Evolutionary conservation across 2,329 filamentous ascomycete species (phyloP), one percentile per base, ranked within the genome.

Genomic region (Sarocladiaceae sp.): DNA sequence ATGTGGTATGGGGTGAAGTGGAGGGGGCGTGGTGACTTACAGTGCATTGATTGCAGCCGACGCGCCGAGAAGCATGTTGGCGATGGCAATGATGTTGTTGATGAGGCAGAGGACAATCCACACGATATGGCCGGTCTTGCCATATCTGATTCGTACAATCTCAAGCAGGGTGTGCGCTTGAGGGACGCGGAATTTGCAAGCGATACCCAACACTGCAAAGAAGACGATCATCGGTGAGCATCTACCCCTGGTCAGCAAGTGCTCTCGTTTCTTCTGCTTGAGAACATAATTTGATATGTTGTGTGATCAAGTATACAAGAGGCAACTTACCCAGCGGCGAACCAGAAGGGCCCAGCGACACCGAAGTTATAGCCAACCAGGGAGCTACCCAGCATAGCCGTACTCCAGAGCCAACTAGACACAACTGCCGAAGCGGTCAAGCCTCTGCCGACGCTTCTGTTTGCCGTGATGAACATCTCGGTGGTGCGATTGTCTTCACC

Each of bases 381-480:
- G 0, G 70, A 70, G 10, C 74, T 74, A 1, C 76, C 75, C 1
- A 80, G 64, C 56, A 80, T 70, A 0, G 77, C 75, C 0, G 76
- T 80, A 20, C 73, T 76, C 74, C 75, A 79, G 2, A 79, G 68
- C 77, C 77, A 80, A 0, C 74, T 42, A 6, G 76, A 79, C 17
- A 79, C 72, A 1, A 80, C 76, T 6, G 77, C 77, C 0, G 77
- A 79, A 2, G 76, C 72, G 8, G 76, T 79, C 22, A 80, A 56
- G 1, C 77, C 77, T 0, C 75, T 76, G 1, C 73, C 69, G 1
- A 80, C 75, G 8, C 66, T 70, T 4, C 76, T 70, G 51, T 80
- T 79, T 2, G 77, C 77, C 0, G 74, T 76, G 71, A 79, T 79
- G 58, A 79, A 79, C 74, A 78, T 80, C 59, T 80, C 77, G 0